phyloP scores from a whole-genome alignment of 169 alveolate genomes.

The Cryptosporidium felis region DNA sequence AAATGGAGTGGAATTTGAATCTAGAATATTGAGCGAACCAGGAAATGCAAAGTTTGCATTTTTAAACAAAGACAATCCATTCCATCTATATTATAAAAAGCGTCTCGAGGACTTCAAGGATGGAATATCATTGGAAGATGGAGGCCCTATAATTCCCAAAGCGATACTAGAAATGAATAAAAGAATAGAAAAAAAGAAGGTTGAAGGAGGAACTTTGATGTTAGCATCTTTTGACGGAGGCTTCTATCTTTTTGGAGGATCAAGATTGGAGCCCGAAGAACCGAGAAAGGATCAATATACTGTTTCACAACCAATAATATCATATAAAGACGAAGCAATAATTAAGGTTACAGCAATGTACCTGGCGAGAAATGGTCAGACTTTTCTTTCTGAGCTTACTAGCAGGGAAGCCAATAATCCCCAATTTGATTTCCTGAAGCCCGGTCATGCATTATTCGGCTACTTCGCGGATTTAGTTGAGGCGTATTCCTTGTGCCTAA shows the following conservation, averaged over 20 bases:
- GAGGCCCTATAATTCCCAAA: conserved; percentile 75
- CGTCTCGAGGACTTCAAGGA: conserved; percentile 81
- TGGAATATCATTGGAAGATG: conserved; percentile 76
- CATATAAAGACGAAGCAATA: conserved; percentile 86
- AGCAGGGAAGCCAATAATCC: conserved; percentile 85
- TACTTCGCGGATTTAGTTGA: conserved; percentile 93
- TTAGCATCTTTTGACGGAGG: conserved; percentile 39
- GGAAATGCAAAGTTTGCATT: conserved; percentile 79
- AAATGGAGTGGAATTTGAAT: conserved; percentile 89
- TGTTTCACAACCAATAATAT: conserved; percentile 81
- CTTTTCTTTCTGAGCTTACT: conserved; percentile 90
- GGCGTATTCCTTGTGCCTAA: conserved; percentile 91
- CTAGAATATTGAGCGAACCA: conserved; percentile 81
- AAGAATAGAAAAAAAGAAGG: conserved; percentile 72
- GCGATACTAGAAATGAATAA: conserved; percentile 78
- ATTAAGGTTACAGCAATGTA: conserved; percentile 94
- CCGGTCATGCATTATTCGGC: conserved; percentile 92
- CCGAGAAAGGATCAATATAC: conserved; percentile 74
- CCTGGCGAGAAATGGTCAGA: conserved; percentile 96
- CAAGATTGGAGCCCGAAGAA: conserved; percentile 72
- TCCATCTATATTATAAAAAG: conserved; percentile 82
- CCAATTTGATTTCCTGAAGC: conserved; percentile 95
- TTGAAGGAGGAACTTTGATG: conserved; percentile 69
- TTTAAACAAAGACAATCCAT: conserved; percentile 84
- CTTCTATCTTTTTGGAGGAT: conserved; percentile 74